phyloP scores from a whole-genome alignment of 441 rosid species.

The Erodium moschatum region DNA sequence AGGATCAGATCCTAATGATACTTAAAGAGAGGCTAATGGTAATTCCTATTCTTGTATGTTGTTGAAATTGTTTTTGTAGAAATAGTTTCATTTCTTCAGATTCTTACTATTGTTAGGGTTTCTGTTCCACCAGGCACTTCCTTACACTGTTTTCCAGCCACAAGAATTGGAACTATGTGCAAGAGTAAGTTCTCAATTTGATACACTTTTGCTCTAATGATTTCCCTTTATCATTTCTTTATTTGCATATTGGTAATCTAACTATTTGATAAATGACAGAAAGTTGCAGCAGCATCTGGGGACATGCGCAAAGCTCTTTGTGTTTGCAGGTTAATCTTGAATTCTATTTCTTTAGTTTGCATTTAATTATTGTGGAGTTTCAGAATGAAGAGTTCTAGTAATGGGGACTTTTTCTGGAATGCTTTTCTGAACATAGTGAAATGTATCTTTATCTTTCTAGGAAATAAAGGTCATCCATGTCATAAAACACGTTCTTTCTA shows the following conservation, averaged over 20 bases:
- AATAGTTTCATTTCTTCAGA: not conserved
- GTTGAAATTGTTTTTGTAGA: not conserved
- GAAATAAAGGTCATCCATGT: constrained; percentile 4
- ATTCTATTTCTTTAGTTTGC: not conserved
- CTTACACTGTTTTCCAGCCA: constrained; percentile 53
- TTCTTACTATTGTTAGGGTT: not conserved
- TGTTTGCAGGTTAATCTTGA: constrained; percentile 60
- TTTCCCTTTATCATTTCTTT: constrained; percentile 13
- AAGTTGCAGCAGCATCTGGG: constrained; percentile 90
- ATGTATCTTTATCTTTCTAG: not conserved
- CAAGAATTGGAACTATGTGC: constrained; percentile 91
- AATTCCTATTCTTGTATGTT: constrained; percentile 18
- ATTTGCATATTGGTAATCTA: constrained; percentile 14
- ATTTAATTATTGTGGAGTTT: not conserved
- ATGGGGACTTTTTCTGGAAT: not conserved
- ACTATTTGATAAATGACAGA: constrained; percentile 35
- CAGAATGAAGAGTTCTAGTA: not conserved
- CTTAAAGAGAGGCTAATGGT: constrained; percentile 78
- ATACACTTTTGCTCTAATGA: not conserved
- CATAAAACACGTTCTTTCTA: not conserved
- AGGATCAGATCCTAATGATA: constrained; percentile 63
- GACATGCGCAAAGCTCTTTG: constrained; percentile 91
- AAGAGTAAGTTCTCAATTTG: constrained; percentile 49
- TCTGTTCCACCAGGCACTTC: constrained; percentile 38
- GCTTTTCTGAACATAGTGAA: not conserved